Conservation (phyloP, 169 alveolate genomes). For the Plasmodium adleri region DNA sequence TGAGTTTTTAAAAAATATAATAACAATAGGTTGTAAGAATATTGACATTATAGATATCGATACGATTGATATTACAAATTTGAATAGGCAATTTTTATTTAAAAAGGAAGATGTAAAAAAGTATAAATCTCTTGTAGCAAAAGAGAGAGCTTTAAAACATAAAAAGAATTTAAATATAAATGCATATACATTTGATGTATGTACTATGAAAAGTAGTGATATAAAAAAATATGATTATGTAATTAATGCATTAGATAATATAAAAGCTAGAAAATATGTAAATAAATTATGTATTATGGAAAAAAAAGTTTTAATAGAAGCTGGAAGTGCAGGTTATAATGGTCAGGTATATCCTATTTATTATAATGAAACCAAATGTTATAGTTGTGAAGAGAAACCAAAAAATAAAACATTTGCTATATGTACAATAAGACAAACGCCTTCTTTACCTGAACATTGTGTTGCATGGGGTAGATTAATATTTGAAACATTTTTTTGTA, state of each 20-base stretch:
- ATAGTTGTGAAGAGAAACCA: conserved; percentile 93
- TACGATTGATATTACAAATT: conserved; percentile 96
- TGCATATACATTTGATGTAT: conserved; percentile 85
- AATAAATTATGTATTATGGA: conserved; percentile 93
- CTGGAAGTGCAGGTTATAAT: conserved; percentile 97
- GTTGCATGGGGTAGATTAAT: conserved; percentile 97
- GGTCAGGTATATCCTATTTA: conserved; percentile 93
- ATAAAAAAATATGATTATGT: conserved; percentile 90
- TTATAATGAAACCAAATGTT: conserved; percentile 93
- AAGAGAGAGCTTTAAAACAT: conserved; percentile 82
- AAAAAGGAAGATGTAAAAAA: conserved; percentile 82
- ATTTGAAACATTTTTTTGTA: conserved; percentile 89
- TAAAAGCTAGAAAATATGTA: conserved; percentile 95
- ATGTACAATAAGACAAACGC: conserved; percentile 98
- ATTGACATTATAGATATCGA: conserved; percentile 97
- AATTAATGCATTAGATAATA: conserved; percentile 96
- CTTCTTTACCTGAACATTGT: conserved; percentile 98
- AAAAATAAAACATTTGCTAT: conserved; percentile 94
- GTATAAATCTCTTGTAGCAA: conserved; percentile 93
- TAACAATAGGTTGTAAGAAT: conserved; percentile 93
- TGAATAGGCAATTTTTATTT: conserved; percentile 98
- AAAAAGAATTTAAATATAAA: conserved; percentile 76
- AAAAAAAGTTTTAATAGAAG: conserved; percentile 93
- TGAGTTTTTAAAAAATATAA: conserved; percentile 96
- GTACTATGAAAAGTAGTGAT: conserved; percentile 88